A percentile compares a stretch with the other conserved stretches of the same genome.
phyloP scores from a whole-genome alignment of 2,329 filamentous ascomycete species.

The Beauveria rudraprayagi region DNA sequence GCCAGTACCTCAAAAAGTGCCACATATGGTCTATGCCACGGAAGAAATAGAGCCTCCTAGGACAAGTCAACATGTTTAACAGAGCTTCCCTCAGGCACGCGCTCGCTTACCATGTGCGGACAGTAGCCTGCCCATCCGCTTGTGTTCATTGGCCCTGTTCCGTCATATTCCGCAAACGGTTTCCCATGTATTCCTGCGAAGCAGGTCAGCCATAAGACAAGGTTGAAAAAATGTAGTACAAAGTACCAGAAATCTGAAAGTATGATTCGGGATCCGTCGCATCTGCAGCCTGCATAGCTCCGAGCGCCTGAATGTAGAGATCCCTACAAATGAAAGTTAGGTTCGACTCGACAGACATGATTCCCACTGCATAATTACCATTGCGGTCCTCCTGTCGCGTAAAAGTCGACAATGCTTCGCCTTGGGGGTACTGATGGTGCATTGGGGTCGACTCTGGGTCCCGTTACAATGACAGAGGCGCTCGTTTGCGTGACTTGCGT shows the following conservation, averaged over 20 bases:
- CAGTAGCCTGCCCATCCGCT: conserved; percentile 35
- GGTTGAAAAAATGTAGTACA: neutral
- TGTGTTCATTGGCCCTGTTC: conserved; percentile 23
- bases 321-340: conserved; percentile 29
- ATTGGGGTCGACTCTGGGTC: conserved; percentile 26
- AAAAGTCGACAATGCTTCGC: conserved; percentile 39
- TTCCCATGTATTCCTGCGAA: conserved; percentile 31
- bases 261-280: conserved; percentile 38
- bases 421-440: conserved; percentile 36
- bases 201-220: neutral
- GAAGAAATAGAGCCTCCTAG: conserved; percentile 40
- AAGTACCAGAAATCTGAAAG: conserved; percentile 40
- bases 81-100: neutral
- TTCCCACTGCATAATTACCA: conserved; percentile 29
- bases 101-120: conserved; percentile 34
- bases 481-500: neutral
- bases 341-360: neutral
- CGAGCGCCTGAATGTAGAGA: conserved; percentile 40
- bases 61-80: neutral
- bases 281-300: conserved; percentile 32
- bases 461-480: conserved; percentile 23
- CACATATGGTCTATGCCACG: conserved; percentile 51
- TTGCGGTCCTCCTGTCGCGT: conserved; percentile 31
- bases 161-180: conserved; percentile 36
- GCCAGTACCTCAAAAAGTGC: conserved; percentile 44